Percentiles rank a stretch among this genome's conserved stretches.
phyloP scores from a whole-genome alignment of 495 filamentous ascomycete species.

The Xylaria intraflava region DNA sequence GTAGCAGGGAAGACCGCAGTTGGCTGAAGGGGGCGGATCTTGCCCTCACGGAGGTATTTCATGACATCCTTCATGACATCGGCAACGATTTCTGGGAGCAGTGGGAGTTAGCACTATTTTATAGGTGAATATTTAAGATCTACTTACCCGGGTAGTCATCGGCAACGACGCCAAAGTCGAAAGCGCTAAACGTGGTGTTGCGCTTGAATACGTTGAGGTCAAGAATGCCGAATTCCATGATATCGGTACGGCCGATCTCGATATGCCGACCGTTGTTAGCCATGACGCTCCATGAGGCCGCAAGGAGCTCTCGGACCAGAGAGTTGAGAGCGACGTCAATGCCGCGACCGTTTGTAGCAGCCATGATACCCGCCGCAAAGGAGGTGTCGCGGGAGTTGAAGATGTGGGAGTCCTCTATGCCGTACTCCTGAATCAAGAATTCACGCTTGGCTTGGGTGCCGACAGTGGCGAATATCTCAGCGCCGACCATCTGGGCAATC shows the following conservation, averaged over 20 bases:
- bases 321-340: conserved; percentile 53
- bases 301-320: conserved; percentile 44
- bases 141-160: background rate
- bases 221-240: conserved; percentile 24
- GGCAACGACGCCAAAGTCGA: background rate
- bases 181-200: background rate
- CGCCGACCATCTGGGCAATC: conserved; percentile 42
- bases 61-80: conserved; percentile 10
- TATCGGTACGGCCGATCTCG: conserved; percentile 44
- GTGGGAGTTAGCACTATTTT: background rate
- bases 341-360: conserved; percentile 41
- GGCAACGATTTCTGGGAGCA: background rate
- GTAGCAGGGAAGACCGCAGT: conserved; percentile 28
- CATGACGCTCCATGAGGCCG: conserved; percentile 48
- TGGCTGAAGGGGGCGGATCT: conserved; percentile 21
- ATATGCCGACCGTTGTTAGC: conserved; percentile 51
- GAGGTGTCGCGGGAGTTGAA: conserved; percentile 38
- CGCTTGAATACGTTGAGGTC: conserved; percentile 25
- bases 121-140: background rate
- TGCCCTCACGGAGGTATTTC: conserved; percentile 24
- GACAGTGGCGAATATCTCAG: conserved; percentile 48
- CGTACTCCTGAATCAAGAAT: conserved; percentile 34
- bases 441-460: conserved; percentile 37
- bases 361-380: conserved; percentile 40
- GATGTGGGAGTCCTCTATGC: conserved; percentile 43